Conservation (phyloP, 805 yeast species). For the Myxozyma geophila region DNA sequence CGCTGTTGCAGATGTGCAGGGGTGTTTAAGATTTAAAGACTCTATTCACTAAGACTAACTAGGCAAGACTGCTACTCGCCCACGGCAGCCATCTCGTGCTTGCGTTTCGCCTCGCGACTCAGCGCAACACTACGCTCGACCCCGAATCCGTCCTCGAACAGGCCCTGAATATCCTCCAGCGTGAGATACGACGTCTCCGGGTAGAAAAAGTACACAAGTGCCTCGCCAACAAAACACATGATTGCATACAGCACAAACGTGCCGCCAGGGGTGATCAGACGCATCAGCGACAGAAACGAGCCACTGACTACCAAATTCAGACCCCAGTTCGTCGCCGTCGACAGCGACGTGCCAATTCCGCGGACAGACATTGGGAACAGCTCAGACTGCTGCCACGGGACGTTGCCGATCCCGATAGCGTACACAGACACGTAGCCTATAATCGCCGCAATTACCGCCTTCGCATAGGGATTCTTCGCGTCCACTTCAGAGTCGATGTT, state of each 20-base stretch:
- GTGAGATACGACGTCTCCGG: slow-evolving; percentile 92
- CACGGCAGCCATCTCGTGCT: slow-evolving; percentile 5
- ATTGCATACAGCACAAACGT: slow-evolving; percentile 91
- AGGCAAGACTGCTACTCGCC: background rate
- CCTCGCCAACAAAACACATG: slow-evolving; percentile 69
- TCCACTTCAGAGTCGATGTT: slow-evolving; percentile 56
- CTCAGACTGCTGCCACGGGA: slow-evolving; percentile 98
- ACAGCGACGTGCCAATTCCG: slow-evolving; percentile 86
- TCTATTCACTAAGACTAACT: no score
- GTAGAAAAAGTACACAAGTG: slow-evolving; percentile 79
- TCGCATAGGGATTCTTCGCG: slow-evolving; percentile 65
- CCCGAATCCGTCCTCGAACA: slow-evolving; percentile 84
- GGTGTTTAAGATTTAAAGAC: background rate
- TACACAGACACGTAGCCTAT: slow-evolving; percentile 85
- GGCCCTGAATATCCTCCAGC: slow-evolving; percentile 85
- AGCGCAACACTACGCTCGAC: slow-evolving; percentile 65
- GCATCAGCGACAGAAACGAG: slow-evolving; percentile 90
- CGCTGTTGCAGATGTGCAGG: background rate
- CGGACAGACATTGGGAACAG: slow-evolving; percentile 92
- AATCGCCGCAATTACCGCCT: slow-evolving; percentile 82
- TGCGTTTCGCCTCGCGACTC: slow-evolving; percentile 49
- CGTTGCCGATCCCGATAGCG: slow-evolving; percentile 94
- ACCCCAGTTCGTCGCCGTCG: slow-evolving; percentile 94
- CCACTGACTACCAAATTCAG: slow-evolving; percentile 90
- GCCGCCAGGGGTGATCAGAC: slow-evolving; percentile 91